Percentiles rank a stretch among this genome's conserved stretches.
Conservation (phyloP, 2,329 filamentous ascomycete species). For the Biscogniauxia marginata region DNA sequence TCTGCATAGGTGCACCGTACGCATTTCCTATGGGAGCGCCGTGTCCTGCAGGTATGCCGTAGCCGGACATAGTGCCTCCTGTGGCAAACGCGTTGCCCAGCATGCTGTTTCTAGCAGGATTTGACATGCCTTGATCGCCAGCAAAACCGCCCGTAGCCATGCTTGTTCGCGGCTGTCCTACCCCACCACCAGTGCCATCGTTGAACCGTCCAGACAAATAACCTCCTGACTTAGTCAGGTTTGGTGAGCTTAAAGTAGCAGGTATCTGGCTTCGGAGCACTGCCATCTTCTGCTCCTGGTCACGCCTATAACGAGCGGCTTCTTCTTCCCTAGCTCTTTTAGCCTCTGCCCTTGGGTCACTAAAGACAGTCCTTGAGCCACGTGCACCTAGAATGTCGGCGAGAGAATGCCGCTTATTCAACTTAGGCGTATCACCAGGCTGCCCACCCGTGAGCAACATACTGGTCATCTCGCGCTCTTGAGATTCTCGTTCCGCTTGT, state of each 20-base stretch:
- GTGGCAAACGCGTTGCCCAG: slow-evolving; percentile 24
- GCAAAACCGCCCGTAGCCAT: slow-evolving; percentile 19
- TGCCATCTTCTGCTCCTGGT: slow-evolving; percentile 49
- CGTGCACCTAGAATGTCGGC: slow-evolving; percentile 56
- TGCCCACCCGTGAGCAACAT: slow-evolving; percentile 29
- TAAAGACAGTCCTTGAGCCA: slow-evolving; percentile 35
- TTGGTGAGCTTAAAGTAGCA: slow-evolving; percentile 34
- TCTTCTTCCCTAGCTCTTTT: slow-evolving; percentile 42
- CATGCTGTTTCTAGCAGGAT: slow-evolving; percentile 17
- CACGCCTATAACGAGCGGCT: slow-evolving; percentile 39
- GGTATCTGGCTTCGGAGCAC: slow-evolving; percentile 51
- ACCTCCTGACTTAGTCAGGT: slow-evolving; percentile 40
- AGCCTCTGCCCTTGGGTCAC: slow-evolving; percentile 42
- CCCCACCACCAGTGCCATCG: slow-evolving; percentile 46
- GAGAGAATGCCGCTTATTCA: slow-evolving; percentile 47
- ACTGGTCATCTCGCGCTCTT: slow-evolving; percentile 52
- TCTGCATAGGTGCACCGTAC: slow-evolving; percentile 23
- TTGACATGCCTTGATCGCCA: slow-evolving; percentile 9
- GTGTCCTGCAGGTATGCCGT: slow-evolving; percentile 11
- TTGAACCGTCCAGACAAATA: slow-evolving; percentile 55
- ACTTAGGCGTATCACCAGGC: slow-evolving; percentile 38
- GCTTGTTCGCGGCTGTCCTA: slow-evolving; percentile 25
- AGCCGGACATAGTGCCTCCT: slow-evolving; percentile 19
- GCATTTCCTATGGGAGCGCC: slow-evolving; percentile 18
- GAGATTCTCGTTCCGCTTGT: slow-evolving; percentile 67